A percentile compares a stretch with the other conserved stretches of the same genome.
phyloP scores from a whole-genome alignment of 345 rosid species.

The Hypericum androsaemum region DNA sequence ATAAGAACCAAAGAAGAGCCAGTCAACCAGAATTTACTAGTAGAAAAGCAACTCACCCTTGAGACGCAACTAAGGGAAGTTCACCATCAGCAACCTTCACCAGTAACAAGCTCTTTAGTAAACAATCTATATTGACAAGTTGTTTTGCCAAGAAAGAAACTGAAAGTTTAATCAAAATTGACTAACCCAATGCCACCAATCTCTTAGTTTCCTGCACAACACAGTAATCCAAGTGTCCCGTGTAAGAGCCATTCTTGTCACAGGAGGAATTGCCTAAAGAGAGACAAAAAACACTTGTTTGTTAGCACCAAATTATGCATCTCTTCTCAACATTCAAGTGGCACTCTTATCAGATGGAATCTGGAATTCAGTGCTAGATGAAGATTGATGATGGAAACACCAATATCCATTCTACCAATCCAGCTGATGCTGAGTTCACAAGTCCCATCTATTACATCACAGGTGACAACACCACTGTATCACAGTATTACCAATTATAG shows the following conservation, averaged over 20 bases:
- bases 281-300: conserved; percentile 8
- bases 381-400: no score
- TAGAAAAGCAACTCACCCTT: conserved; percentile 60
- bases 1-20: conserved; percentile 19
- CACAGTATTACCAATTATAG: no score
- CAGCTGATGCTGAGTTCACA: no score
- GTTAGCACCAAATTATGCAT: background rate
- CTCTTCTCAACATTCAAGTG: background rate
- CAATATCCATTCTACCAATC: no score
- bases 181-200: conserved; percentile 99
- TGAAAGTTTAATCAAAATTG: conserved; percentile 1
- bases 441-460: no score
- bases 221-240: conserved; percentile 98
- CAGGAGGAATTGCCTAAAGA: conserved; percentile 79
- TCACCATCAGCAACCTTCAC: conserved; percentile 96
- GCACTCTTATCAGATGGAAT: no score
- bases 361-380: no score
- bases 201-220: conserved; percentile 90
- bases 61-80: conserved; percentile 87
- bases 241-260: conserved; percentile 90
- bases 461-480: no score
- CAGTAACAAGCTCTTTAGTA: conserved; percentile 18
- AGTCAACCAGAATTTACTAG: conserved; percentile 10
- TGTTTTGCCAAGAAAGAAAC: conserved; percentile 7
- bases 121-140: conserved; percentile 12